Evolutionary conservation across 371 early-diverging fungal genomes (phyloP).

Genomic region (Rhizopus sp.): DNA sequence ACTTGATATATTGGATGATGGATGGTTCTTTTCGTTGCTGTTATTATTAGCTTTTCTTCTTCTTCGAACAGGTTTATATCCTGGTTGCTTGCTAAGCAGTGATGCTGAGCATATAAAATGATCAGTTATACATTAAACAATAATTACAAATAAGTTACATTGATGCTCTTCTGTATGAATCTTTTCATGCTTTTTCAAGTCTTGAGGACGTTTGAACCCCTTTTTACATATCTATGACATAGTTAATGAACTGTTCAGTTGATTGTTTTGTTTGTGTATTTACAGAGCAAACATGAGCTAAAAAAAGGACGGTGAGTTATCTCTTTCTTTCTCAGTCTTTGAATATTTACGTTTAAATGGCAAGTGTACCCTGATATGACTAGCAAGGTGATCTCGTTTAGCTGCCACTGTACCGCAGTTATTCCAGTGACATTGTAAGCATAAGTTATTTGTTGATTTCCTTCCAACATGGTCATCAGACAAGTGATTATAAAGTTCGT

Average conservation of each 20-base stretch:
- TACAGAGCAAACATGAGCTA: slow-evolving; percentile 31
- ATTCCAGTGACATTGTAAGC: slow-evolving; percentile 87
- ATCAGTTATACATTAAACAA: neutral
- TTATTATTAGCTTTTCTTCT: slow-evolving; percentile 16
- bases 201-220: slow-evolving; percentile 92
- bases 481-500: slow-evolving; percentile 80
- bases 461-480: slow-evolving; percentile 88
- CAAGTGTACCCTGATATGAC: slow-evolving; percentile 88
- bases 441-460: slow-evolving; percentile 86
- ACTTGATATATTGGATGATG: slow-evolving; percentile 14
- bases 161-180: slow-evolving; percentile 71
- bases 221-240: slow-evolving; percentile 71
- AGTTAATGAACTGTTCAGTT: neutral
- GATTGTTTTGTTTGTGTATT: slow-evolving; percentile 2
- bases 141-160: slow-evolving; percentile 13
- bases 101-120: slow-evolving; percentile 24
- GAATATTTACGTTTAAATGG: slow-evolving; percentile 77
- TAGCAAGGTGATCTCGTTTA: slow-evolving; percentile 93
- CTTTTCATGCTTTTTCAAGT: slow-evolving; percentile 91
- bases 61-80: slow-evolving; percentile 39
- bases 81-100: slow-evolving; percentile 42
- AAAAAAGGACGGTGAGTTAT: neutral
- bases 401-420: slow-evolving; percentile 69
- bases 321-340: neutral
- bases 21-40: neutral